Conservation (phyloP, 495 filamentous ascomycete genomes). For the Massariosphaeria phaeospora region DNA sequence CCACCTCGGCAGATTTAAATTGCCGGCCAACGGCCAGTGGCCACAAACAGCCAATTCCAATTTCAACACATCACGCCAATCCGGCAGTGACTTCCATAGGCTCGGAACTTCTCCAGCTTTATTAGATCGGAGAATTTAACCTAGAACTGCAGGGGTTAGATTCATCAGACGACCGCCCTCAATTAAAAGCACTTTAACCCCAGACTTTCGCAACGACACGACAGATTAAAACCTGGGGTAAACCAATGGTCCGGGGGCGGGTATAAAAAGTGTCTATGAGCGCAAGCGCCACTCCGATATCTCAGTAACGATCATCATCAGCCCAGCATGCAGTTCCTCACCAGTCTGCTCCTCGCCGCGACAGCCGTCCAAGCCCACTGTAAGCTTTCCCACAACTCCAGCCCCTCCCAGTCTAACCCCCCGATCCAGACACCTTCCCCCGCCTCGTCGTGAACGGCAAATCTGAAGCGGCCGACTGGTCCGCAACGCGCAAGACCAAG, state of each 20-base stretch:
- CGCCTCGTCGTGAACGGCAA: slow-evolving; percentile 24
- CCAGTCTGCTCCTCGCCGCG: slow-evolving; percentile 13
- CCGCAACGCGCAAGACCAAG: slow-evolving; percentile 27
- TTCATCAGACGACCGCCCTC: no score
- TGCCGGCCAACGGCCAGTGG: no score
- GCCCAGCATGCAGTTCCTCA: slow-evolving; percentile 19
- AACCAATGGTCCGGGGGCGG: background rate
- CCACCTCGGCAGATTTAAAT: no score
- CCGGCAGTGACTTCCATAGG: no score
- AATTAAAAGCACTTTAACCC: background rate
- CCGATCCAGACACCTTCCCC: slow-evolving; percentile 26
- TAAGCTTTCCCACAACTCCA: background rate
- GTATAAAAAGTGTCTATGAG: background rate
- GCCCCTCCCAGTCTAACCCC: background rate
- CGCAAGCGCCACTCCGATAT: background rate
- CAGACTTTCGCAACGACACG: background rate
- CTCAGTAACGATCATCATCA: background rate
- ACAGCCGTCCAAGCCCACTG: slow-evolving; percentile 24
- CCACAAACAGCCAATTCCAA: no score
- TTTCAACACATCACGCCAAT: no score
- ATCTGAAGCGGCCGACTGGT: slow-evolving; percentile 27
- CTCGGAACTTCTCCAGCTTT: no score
- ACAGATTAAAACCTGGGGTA: background rate
- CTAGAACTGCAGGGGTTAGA: no score
- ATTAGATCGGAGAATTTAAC: no score